phyloP scores from a whole-genome alignment of 1,284 basidiomycete species.

The Exobasidium cylindrosporum region DNA sequence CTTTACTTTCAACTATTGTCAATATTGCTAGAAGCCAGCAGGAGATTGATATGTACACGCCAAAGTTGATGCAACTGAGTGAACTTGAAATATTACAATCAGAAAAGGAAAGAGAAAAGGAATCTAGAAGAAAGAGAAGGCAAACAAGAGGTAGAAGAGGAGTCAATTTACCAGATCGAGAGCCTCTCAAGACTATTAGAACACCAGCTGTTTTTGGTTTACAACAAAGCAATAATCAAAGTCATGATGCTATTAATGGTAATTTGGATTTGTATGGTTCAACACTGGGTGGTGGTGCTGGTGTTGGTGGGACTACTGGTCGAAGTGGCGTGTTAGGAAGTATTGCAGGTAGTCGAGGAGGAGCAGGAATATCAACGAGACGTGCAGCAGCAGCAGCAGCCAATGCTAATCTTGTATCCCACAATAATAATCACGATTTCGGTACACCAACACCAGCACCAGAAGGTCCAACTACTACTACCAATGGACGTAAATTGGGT shows the following conservation, averaged over 20 bases:
- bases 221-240: slow-evolving; percentile 23
- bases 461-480: slow-evolving; percentile 16
- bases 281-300: slow-evolving; percentile 15
- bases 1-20: slow-evolving; percentile 75
- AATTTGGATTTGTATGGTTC: background rate
- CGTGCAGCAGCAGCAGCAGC: slow-evolving; percentile 47
- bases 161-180: slow-evolving; percentile 85
- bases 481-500: background rate
- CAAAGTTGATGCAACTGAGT: slow-evolving; percentile 80
- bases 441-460: slow-evolving; percentile 38
- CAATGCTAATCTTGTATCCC: slow-evolving; percentile 30
- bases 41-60: slow-evolving; percentile 68
- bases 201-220: slow-evolving; percentile 50
- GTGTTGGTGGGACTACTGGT: background rate
- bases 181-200: slow-evolving; percentile 84
- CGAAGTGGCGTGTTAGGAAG: too few species aligned
- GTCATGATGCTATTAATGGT: background rate
- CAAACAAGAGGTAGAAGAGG: slow-evolving; percentile 84
- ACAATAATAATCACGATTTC: slow-evolving; percentile 19
- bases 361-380: slow-evolving; percentile 19
- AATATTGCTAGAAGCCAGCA: slow-evolving; percentile 63
- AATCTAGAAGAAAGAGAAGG: slow-evolving; percentile 76
- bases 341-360: slow-evolving; percentile 1
- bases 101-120: slow-evolving; percentile 90
- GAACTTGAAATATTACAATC: slow-evolving; percentile 79